phyloP scores from a whole-genome alignment of 768 basidiomycete species.

The Cantharellus cinnabarinus region DNA sequence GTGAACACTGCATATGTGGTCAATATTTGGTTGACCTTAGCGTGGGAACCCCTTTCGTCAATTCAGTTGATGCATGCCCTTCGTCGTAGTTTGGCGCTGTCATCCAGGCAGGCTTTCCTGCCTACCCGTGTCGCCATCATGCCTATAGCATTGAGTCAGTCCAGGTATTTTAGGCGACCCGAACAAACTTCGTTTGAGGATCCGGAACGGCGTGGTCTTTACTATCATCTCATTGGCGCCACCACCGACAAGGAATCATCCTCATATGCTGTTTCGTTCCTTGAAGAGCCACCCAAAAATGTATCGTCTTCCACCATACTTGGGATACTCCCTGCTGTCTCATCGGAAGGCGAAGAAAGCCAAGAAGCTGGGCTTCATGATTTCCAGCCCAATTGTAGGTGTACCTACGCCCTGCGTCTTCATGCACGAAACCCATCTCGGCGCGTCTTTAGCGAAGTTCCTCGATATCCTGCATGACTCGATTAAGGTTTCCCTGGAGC shows the following conservation, averaged over 20 bases:
- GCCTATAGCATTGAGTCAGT: too few relatives aligned
- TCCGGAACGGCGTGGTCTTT: conserved; percentile 42
- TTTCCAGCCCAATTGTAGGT: conserved; percentile 52
- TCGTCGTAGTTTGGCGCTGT: too few relatives aligned
- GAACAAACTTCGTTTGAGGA: conserved; percentile 17
- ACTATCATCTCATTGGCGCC: conserved; percentile 41
- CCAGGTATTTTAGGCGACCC: not conserved
- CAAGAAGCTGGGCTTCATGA: conserved; percentile 40
- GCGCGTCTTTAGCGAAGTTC: conserved; percentile 30
- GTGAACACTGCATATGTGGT: too few relatives aligned
- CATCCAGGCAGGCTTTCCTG: too few relatives aligned
- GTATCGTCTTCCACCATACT: conserved; percentile 26
- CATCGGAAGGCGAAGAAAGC: conserved; percentile 12
- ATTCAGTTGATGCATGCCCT: too few relatives aligned
- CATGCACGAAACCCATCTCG: not conserved
- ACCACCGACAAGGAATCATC: conserved; percentile 28
- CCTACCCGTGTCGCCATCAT: too few relatives aligned
- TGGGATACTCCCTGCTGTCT: conserved; percentile 45
- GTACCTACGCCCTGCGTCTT: not conserved
- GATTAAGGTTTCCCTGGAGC: conserved; percentile 31
- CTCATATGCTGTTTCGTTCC: conserved; percentile 36
- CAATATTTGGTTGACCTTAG: too few relatives aligned
- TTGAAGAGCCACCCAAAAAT: conserved; percentile 24
- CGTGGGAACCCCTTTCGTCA: too few relatives aligned
- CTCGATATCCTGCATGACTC: conserved; percentile 37